Evolutionary conservation across 352 stramenopile genomes (phyloP).

Genomic region (Phytophthora sp.): DNA sequence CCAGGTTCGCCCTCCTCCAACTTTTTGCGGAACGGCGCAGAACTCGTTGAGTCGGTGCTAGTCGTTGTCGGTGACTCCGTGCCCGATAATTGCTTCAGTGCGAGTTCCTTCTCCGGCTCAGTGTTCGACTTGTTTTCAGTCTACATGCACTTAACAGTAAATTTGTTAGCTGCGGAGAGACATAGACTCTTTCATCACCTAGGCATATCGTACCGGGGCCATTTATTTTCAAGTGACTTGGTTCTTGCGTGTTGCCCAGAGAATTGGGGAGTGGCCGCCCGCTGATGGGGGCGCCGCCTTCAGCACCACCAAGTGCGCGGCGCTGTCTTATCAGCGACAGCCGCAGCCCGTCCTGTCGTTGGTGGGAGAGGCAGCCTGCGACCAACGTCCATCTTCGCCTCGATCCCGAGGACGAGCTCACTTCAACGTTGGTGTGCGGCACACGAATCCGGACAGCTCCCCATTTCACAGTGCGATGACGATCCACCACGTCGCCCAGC

Average conservation of each 20-base stretch:
- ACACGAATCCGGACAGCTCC: constrained; percentile 4
- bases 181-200: too few relatives aligned
- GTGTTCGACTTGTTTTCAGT: not conserved
- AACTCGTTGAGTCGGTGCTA: constrained; percentile 42
- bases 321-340: constrained; percentile 8
- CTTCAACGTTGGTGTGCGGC: constrained; percentile 18
- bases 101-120: constrained; percentile 10
- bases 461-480: constrained; percentile 11
- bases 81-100: not conserved
- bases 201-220: constrained; percentile 23
- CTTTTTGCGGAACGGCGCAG: constrained; percentile 49
- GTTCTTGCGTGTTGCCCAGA: not conserved
- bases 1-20: constrained; percentile 72
- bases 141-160: not conserved
- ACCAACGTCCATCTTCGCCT: constrained; percentile 5
- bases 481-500: constrained; percentile 27
- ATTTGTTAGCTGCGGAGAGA: too few relatives aligned
- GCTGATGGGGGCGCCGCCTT: not conserved
- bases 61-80: not conserved
- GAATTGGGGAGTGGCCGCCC: constrained; percentile 10
- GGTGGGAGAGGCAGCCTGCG: constrained; percentile 23
- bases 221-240: constrained; percentile 4
- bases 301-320: not conserved
- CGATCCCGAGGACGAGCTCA: constrained; percentile 12
- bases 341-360: constrained; percentile 13